A percentile compares a stretch with the other conserved stretches of the same genome.
Conservation (phyloP, 116 monocot genomes). For the Iris pallida region DNA sequence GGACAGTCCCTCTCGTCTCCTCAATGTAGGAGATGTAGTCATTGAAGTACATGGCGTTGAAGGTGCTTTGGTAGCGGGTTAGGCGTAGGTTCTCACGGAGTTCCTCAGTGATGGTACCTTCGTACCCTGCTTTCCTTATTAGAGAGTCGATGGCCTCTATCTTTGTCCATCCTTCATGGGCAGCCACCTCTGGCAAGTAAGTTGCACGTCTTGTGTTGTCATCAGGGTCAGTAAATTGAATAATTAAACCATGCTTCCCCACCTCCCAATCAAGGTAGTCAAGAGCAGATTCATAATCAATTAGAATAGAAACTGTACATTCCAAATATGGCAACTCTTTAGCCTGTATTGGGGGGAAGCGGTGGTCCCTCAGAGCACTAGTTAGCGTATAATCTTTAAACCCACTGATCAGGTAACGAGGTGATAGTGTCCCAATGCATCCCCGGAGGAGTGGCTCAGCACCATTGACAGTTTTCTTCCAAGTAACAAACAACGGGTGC, state of each 20-base stretch:
- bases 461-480: constrained; percentile 91
- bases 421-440: constrained; percentile 92
- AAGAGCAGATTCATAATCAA: constrained; percentile 77
- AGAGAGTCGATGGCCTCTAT: constrained; percentile 80
- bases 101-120: constrained; percentile 61
- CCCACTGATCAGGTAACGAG: constrained; percentile 72
- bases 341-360: constrained; percentile 84
- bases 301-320: constrained; percentile 90
- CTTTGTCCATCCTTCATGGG: constrained; percentile 97
- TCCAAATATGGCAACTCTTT: constrained; percentile 87
- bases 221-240: constrained; percentile 90
- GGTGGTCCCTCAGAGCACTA: constrained; percentile 83
- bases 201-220: constrained; percentile 67
- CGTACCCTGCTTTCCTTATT: constrained; percentile 92
- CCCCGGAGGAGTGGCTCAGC: constrained; percentile 75
- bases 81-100: constrained; percentile 53
- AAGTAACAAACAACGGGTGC: constrained; percentile 96
- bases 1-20: constrained; percentile 44
- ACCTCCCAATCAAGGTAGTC: constrained; percentile 99
- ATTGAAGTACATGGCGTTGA: constrained; percentile 75
- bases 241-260: constrained; percentile 92
- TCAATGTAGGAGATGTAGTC: constrained; percentile 71
- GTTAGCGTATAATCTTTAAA: constrained; percentile 94
- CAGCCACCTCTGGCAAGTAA: constrained; percentile 92
- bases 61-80: constrained; percentile 89